Conservation (phyloP, 208 protist genomes). For the Leishmania tarentolae region DNA sequence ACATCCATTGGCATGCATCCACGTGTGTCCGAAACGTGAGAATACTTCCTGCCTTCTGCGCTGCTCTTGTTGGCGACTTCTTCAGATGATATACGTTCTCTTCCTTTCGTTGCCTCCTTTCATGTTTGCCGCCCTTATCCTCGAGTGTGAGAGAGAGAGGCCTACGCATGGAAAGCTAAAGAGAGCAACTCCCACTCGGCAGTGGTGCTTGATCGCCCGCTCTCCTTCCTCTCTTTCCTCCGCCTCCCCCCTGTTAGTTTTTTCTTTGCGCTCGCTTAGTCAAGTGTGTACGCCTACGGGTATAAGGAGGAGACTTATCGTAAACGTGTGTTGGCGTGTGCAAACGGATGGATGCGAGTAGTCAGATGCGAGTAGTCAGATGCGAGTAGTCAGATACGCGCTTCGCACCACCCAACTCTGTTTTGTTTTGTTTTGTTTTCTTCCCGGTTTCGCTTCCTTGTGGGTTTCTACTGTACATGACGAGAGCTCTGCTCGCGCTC, state of each 20-base stretch:
- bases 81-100: background rate
- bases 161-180: background rate
- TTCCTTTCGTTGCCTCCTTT: too few relatives aligned
- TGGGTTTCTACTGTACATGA: background rate
- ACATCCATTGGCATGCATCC: background rate
- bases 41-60: background rate
- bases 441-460: background rate
- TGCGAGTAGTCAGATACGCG: background rate
- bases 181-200: too few relatives aligned
- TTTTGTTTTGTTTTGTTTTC: background rate
- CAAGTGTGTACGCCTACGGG: background rate
- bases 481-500: background rate
- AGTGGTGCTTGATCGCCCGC: too few relatives aligned
- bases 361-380: too few relatives aligned
- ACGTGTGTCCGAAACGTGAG: background rate
- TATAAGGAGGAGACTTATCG: background rate
- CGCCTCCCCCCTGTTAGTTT: too few relatives aligned
- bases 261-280: background rate
- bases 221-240: too few relatives aligned
- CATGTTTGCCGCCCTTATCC: background rate
- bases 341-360: background rate
- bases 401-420: background rate
- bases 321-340: background rate
- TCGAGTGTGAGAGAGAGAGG: background rate
- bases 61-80: background rate